Percentiles rank a stretch among this genome's conserved stretches.
Evolutionary conservation across 257 asterid genomes (phyloP).

Genomic region (Cordia subcordata): DNA sequence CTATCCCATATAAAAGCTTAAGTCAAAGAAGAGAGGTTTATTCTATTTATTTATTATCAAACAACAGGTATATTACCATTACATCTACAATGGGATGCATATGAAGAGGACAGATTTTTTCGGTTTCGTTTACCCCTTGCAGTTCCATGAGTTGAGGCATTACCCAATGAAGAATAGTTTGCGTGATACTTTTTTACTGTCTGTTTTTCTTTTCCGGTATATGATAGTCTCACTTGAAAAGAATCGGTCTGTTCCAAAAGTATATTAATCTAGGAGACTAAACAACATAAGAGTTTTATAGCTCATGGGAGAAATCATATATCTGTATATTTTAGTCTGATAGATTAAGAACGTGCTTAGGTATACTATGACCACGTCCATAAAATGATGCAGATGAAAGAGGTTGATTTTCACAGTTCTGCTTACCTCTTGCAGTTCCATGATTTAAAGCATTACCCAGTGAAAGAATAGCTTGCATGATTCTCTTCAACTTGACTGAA

Average conservation of each 20-base stretch:
- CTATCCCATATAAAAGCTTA: no score
- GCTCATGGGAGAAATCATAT: no score
- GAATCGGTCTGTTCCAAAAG: no score
- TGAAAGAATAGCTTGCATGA: constrained; percentile 77
- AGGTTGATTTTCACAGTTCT: background rate
- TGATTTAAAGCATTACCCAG: constrained; percentile 87
- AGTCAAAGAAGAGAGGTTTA: no score
- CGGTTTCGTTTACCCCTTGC: constrained; percentile 56
- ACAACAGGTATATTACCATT: background rate
- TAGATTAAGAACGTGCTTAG: background rate
- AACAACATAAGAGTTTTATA: no score
- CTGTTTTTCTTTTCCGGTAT: no score
- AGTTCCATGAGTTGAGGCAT: constrained; percentile 81
- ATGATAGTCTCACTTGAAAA: no score
- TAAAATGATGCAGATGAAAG: background rate
- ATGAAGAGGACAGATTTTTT: constrained; percentile 1
- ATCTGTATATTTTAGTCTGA: background rate
- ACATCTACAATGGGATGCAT: background rate
- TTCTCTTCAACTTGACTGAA: constrained; percentile 73
- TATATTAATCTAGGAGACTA: no score
- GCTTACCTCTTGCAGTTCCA: constrained; percentile 88
- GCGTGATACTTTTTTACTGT: constrained; percentile 36
- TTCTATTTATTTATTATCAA: no score
- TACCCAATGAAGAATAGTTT: constrained; percentile 73
- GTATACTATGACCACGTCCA: background rate